Conservation (phyloP, 2,329 filamentous ascomycete species). For the Trichoderma aggressivum region DNA sequence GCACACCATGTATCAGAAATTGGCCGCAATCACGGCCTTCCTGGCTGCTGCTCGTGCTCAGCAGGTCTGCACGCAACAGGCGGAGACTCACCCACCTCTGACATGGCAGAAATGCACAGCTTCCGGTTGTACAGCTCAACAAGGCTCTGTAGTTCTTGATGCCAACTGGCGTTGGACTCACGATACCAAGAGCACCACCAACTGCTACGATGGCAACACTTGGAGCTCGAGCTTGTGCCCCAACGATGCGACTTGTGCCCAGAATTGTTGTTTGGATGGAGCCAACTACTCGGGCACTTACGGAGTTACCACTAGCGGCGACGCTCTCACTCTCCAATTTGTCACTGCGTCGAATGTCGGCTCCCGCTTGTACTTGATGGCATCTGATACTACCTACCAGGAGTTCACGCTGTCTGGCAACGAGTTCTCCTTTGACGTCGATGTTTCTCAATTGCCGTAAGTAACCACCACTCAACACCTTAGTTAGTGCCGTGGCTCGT, state of each 20-base stretch:
- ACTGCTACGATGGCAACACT: conserved; percentile 55
- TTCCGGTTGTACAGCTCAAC: conserved; percentile 48
- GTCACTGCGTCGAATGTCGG: conserved; percentile 54
- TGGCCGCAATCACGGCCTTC: conserved; percentile 22
- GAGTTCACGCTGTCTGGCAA: conserved; percentile 62
- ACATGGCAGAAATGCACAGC: conserved; percentile 52
- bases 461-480: neutral
- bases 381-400: conserved; percentile 59
- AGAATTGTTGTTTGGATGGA: conserved; percentile 52
- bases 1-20: conserved; percentile 15
- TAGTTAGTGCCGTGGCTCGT: neutral
- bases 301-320: conserved; percentile 51
- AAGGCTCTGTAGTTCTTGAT: conserved; percentile 53
- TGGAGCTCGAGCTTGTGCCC: conserved; percentile 43
- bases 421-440: conserved; percentile 71
- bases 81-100: conserved; percentile 52
- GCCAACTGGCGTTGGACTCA: conserved; percentile 63
- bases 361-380: conserved; percentile 63
- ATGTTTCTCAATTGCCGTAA: conserved; percentile 48
- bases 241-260: conserved; percentile 42
- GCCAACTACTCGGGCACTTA: conserved; percentile 52
- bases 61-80: conserved; percentile 45
- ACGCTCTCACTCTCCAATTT: conserved; percentile 53
- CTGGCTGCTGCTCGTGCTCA: conserved; percentile 40
- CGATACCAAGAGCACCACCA: conserved; percentile 42